Evolutionary conservation across 2,329 filamentous ascomycete species (phyloP).

Genomic region (Phialocephala sp.): DNA sequence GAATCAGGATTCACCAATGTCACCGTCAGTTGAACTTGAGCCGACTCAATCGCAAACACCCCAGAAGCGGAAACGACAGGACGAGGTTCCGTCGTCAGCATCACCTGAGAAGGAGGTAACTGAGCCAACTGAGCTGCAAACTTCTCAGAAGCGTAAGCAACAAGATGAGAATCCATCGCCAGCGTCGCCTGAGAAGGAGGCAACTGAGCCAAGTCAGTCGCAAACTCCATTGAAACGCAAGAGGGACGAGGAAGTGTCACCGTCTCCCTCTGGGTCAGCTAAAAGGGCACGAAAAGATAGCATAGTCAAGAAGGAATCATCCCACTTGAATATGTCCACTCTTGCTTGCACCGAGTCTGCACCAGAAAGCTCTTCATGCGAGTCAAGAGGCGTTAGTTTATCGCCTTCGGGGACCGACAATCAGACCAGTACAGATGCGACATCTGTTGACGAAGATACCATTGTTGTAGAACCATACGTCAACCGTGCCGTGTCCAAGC

Average conservation of each 20-base stretch:
- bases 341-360: conserved; percentile 19
- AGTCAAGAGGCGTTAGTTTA: conserved; percentile 28
- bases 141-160: conserved; percentile 36
- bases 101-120: background rate
- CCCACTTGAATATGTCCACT: conserved; percentile 24
- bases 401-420: conserved; percentile 30
- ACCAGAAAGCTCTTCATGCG: conserved; percentile 25
- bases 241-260: conserved; percentile 23
- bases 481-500: conserved; percentile 27
- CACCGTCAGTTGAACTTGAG: conserved; percentile 34
- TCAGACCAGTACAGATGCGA: conserved; percentile 41
- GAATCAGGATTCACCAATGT: conserved; percentile 32
- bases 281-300: conserved; percentile 23
- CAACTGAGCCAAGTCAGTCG: background rate
- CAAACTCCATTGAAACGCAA: conserved; percentile 20
- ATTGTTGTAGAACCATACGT: conserved; percentile 36
- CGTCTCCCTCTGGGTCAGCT: conserved; percentile 17
- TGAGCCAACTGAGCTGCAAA: conserved; percentile 13
- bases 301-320: conserved; percentile 30
- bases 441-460: conserved; percentile 44
- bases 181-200: background rate
- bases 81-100: conserved; percentile 8
- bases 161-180: conserved; percentile 17
- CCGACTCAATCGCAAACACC: conserved; percentile 22
- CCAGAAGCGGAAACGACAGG: conserved; percentile 36